These are phyloP conservation scores for Silene uniflora DNA, from an alignment of 148 eudicot genomes.

Conservation along the genomic window DNA sequence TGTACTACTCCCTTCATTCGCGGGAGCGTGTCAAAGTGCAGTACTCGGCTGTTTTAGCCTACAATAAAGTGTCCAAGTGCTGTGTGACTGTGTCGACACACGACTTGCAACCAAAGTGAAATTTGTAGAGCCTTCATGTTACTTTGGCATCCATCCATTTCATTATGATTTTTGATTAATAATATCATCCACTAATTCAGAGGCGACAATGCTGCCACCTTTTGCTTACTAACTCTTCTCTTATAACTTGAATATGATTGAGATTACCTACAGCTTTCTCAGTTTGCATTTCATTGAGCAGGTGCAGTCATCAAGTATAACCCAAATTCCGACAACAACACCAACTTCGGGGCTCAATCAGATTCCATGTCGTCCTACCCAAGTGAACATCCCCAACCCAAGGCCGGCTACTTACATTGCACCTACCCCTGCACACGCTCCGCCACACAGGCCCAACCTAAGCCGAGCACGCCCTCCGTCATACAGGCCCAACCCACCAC, in stretches of 20 bases:
- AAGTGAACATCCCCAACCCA: neutral
- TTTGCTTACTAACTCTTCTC: too few relatives aligned
- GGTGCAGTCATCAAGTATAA: neutral
- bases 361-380: neutral
- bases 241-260: neutral
- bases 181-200: neutral
- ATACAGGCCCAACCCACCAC: neutral
- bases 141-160: neutral
- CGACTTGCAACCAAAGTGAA: too few relatives aligned
- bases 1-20: neutral
- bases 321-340: neutral
- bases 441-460: conserved; percentile 1
- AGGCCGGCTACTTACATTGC: neutral
- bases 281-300: conserved; percentile 1
- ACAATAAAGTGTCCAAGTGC: too few relatives aligned
- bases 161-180: neutral
- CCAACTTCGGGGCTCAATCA: neutral
- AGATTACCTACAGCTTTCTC: neutral
- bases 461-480: neutral
- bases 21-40: neutral
- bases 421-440: conserved; percentile 1
- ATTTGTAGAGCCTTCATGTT: too few relatives aligned
- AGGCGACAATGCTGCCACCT: too few relatives aligned
- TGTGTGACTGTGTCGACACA: too few relatives aligned
- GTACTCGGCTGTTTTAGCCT: neutral